phyloP scores from a whole-genome alignment of 1,284 basidiomycete genomes.

The Malassezia pachydermatis region DNA sequence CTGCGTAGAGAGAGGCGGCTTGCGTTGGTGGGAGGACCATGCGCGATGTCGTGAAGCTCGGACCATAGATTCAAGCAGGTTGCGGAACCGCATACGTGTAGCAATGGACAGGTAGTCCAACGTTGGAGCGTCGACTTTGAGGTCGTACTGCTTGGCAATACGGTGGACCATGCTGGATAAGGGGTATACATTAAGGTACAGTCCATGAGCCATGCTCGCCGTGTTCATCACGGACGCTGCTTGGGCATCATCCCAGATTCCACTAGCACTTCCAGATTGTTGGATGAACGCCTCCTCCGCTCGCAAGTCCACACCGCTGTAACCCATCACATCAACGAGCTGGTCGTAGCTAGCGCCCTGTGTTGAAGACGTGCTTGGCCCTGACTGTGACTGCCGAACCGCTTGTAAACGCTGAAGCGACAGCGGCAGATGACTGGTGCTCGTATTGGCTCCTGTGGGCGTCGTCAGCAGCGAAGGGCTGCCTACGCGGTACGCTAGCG shows the following conservation, averaged over 20 bases:
- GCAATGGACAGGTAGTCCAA: constrained; percentile 43
- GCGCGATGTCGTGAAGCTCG: constrained; percentile 37
- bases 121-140: constrained; percentile 40
- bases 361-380: not conserved
- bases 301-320: constrained; percentile 36
- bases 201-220: constrained; percentile 25
- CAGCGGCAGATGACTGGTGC: constrained; percentile 1
- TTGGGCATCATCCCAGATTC: constrained; percentile 25
- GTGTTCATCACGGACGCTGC: constrained; percentile 14
- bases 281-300: constrained; percentile 43
- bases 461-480: constrained; percentile 6
- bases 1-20: constrained; percentile 25
- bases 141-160: constrained; percentile 24
- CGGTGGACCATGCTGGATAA: constrained; percentile 37
- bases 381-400: constrained; percentile 6
- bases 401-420: constrained; percentile 17
- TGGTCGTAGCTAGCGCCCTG: constrained; percentile 19
- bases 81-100: constrained; percentile 36
- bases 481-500: constrained; percentile 2
- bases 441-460: constrained; percentile 2
- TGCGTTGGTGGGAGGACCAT: constrained; percentile 40
- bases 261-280: constrained; percentile 15
- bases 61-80: constrained; percentile 42
- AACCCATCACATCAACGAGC: constrained; percentile 39
- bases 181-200: constrained; percentile 37